These are phyloP conservation scores for Lecanosticta acicola DNA, from an alignment of 2,329 filamentous ascomycete genomes.

Conservation along the genomic window DNA sequence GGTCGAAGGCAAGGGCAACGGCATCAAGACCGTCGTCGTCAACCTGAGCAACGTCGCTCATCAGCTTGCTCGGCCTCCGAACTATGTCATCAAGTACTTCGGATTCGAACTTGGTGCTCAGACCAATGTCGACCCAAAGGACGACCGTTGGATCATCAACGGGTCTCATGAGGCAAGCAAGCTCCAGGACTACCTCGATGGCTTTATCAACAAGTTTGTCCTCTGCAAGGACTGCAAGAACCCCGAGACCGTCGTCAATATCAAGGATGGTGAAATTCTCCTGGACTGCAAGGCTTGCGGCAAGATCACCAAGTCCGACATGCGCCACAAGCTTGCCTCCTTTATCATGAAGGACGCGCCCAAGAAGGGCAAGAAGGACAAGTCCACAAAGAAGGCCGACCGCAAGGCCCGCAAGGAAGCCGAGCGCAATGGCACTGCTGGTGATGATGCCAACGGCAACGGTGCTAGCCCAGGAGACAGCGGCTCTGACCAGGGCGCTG, in stretches of 20 bases:
- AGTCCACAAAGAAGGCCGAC: constrained; percentile 81
- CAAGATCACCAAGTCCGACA: constrained; percentile 83
- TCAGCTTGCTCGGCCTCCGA: constrained; percentile 83
- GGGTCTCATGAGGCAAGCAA: constrained; percentile 91
- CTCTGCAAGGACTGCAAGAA: constrained; percentile 99
- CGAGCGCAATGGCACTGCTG: constrained; percentile 45
- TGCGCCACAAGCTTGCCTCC: constrained; percentile 89
- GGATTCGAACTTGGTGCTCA: constrained; percentile 98
- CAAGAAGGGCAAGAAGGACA: constrained; percentile 94
- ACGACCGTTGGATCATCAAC: constrained; percentile 99
- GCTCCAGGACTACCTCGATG: constrained; percentile 95
- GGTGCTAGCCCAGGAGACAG: constrained; percentile 62
- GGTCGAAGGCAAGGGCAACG: constrained; percentile 99
- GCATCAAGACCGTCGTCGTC: constrained; percentile 97
- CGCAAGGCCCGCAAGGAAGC: constrained; percentile 79
- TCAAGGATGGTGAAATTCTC: constrained; percentile 87
- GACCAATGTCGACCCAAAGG: constrained; percentile 93
- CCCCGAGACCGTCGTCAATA: constrained; percentile 90
- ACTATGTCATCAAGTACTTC: constrained; percentile 99
- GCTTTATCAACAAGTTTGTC: constrained; percentile 97
- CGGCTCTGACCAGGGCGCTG: constrained; percentile 55
- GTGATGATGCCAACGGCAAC: constrained; percentile 50
- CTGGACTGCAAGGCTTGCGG: constrained; percentile 99
- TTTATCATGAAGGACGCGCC: constrained; percentile 97
- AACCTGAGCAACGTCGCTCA: constrained; percentile 91